These are phyloP conservation scores for Peniophora sp. DNA, from an alignment of 1,284 basidiomycete species.

Conservation along the genomic window DNA sequence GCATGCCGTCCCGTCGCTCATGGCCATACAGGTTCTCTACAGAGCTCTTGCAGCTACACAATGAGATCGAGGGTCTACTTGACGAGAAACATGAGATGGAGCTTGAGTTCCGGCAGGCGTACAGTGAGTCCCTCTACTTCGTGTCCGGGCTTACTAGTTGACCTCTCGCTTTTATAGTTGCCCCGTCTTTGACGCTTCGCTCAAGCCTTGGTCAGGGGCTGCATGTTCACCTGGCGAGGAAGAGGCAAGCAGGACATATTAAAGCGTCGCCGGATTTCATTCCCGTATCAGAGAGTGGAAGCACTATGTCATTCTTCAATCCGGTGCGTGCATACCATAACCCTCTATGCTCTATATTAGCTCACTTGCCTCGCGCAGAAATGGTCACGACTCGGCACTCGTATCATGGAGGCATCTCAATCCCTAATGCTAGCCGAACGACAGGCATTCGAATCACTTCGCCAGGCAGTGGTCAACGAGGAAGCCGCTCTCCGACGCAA, in stretches of 20 bases:
- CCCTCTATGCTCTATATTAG: conserved; percentile 1
- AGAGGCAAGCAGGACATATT: conserved; percentile 46
- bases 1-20: conserved; percentile 1
- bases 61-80: conserved; percentile 35
- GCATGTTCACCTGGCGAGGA: conserved; percentile 66
- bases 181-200: conserved; percentile 65
- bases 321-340: conserved; percentile 32
- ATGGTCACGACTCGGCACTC: conserved; percentile 69
- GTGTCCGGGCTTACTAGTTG: conserved; percentile 5
- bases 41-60: conserved; percentile 48
- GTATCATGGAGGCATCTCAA: conserved; percentile 51
- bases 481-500: conserved; percentile 60
- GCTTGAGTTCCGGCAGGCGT: conserved; percentile 40
- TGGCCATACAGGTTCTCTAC: conserved; percentile 54
- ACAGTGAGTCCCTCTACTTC: conserved; percentile 33
- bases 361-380: conserved; percentile 32
- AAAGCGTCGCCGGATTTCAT: conserved; percentile 43
- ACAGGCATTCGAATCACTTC: conserved; percentile 62
- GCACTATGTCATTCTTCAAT: conserved; percentile 66
- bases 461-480: conserved; percentile 57
- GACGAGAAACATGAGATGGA: conserved; percentile 46
- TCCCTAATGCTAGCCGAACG: conserved; percentile 56
- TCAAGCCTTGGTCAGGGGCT: conserved; percentile 61
- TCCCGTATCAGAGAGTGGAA: conserved; percentile 49
- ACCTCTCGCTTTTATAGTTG: conserved; percentile 34